These are phyloP conservation scores for Fusarium clavum DNA, from an alignment of 2,329 filamentous ascomycete species.

Conservation along the genomic window DNA sequence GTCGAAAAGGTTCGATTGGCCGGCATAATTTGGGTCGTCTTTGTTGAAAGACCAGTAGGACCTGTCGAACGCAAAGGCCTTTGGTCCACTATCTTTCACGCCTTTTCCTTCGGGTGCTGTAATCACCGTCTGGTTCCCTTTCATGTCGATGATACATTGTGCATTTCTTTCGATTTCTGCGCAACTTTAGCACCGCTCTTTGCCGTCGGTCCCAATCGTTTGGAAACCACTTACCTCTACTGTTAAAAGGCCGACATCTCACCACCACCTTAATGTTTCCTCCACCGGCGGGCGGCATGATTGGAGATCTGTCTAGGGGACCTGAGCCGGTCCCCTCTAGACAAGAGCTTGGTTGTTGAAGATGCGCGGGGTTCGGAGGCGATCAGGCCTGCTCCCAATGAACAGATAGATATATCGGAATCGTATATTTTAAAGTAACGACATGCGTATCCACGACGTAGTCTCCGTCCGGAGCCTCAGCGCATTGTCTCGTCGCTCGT, in stretches of 20 bases:
- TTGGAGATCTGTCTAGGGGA: conserved; percentile 50
- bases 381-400: conserved; percentile 19
- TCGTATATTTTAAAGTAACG: conserved; percentile 27
- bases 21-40: conserved; percentile 83
- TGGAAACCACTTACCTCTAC: conserved; percentile 74
- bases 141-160: conserved; percentile 98
- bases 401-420: conserved; percentile 9
- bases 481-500: conserved; percentile 41
- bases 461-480: conserved; percentile 39
- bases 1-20: conserved; percentile 87
- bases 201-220: not conserved
- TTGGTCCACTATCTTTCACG: conserved; percentile 76
- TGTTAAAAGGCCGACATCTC: conserved; percentile 94
- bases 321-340: conserved; percentile 52
- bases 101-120: conserved; percentile 77
- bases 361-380: conserved; percentile 45
- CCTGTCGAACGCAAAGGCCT: conserved; percentile 94
- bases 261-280: conserved; percentile 99
- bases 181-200: conserved; percentile 34
- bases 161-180: conserved; percentile 88
- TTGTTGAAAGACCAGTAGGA: conserved; percentile 99
- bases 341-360: conserved; percentile 37
- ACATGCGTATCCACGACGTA: conserved; percentile 33
- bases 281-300: conserved; percentile 71
- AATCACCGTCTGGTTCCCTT: conserved; percentile 89